A percentile compares a stretch with the other conserved stretches of the same genome.
These are phyloP conservation scores for Protomyces arabidopsidicola DNA, from an alignment of 1,139 yeast genomes.

Conservation along the genomic window DNA sequence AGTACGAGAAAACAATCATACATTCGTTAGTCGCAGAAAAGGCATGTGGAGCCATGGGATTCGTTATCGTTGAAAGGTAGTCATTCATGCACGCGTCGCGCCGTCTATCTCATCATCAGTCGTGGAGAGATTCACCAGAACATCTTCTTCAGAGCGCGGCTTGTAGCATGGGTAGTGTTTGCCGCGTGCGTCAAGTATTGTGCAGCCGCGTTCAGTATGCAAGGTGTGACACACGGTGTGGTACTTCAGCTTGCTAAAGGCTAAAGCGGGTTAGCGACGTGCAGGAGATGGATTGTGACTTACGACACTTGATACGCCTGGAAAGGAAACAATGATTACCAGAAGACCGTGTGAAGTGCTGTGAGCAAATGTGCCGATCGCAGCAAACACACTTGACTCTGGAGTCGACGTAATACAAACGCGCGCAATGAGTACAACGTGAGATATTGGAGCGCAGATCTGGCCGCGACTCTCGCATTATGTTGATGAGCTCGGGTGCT, in stretches of 20 bases:
- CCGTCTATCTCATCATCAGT: not conserved
- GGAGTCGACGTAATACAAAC: constrained; percentile 17
- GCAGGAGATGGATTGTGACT: not conserved
- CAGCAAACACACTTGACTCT: constrained; percentile 13
- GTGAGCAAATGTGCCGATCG: constrained; percentile 11
- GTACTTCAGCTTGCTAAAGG: constrained; percentile 9
- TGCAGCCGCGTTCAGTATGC: constrained; percentile 10
- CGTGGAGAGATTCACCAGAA: not conserved
- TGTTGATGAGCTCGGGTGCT: constrained; percentile 11
- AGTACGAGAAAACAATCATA: no score
- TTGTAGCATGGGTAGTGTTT: constrained; percentile 8
- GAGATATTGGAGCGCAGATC: constrained; percentile 20
- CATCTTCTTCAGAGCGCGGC: not conserved
- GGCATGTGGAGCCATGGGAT: no score
- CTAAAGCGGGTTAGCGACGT: not conserved
- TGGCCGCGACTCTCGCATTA: not conserved
- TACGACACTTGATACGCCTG: constrained; percentile 16
- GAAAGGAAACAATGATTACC: constrained; percentile 18
- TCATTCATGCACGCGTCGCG: not conserved
- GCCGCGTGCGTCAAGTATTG: not conserved
- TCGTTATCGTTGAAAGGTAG: not conserved
- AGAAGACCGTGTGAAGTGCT: constrained; percentile 19
- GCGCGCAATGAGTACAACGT: constrained; percentile 9
- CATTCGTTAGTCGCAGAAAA: no score
- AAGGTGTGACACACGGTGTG: constrained; percentile 2